A percentile compares a stretch with the other conserved stretches of the same genome.
Evolutionary conservation across 2,329 filamentous ascomycete species (phyloP).

Genomic region (Arthrocladium fulminans): DNA sequence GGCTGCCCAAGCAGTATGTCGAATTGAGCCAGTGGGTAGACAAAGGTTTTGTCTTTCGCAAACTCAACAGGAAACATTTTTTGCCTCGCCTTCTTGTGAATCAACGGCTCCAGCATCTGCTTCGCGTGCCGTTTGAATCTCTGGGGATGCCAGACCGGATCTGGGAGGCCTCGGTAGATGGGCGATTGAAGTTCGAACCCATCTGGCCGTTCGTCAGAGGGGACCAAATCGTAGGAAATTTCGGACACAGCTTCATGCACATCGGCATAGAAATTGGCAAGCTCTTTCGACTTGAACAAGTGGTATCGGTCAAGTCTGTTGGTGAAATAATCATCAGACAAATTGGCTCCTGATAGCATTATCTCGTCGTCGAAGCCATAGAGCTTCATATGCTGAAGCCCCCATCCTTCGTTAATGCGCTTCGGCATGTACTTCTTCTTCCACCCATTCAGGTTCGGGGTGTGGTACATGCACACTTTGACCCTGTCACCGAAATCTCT

Average conservation of each 20-base stretch:
- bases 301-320: constrained; percentile 94
- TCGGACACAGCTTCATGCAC: constrained; percentile 70
- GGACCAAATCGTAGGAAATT: constrained; percentile 71
- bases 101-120: constrained; percentile 55
- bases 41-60: constrained; percentile 52
- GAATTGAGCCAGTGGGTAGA: constrained; percentile 83
- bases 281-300: constrained; percentile 66
- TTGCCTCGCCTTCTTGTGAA: constrained; percentile 37
- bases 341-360: constrained; percentile 86
- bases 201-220: constrained; percentile 41
- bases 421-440: constrained; percentile 76
- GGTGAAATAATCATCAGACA: constrained; percentile 91
- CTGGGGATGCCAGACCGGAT: constrained; percentile 22
- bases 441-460: constrained; percentile 82
- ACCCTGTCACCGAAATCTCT: constrained; percentile 80
- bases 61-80: constrained; percentile 22
- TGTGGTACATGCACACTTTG: constrained; percentile 95
- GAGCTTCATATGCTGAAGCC: constrained; percentile 96
- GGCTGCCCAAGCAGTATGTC: constrained; percentile 59
- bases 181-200: constrained; percentile 46
- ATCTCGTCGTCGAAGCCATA: constrained; percentile 94
- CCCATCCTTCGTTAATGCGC: constrained; percentile 96
- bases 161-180: constrained; percentile 19
- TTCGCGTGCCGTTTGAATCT: constrained; percentile 62
- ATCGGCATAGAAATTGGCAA: constrained; percentile 72